A percentile compares a stretch with the other conserved stretches of the same genome.
phyloP scores from a whole-genome alignment of 495 filamentous ascomycete genomes.

The Neurospora hispaniola region DNA sequence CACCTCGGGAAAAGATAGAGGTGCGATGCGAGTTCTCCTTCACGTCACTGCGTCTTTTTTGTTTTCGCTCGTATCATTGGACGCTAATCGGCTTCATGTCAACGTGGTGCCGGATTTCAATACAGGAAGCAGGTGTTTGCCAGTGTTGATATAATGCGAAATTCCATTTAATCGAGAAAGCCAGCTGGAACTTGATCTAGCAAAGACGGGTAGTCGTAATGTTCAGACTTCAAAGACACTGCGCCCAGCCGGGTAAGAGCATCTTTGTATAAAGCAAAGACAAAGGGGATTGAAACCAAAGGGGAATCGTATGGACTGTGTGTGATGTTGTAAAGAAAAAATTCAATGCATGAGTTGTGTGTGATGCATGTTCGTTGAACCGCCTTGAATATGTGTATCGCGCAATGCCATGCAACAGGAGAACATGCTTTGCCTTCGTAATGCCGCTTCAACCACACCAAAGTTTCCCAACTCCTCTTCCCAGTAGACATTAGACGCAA shows the following conservation, averaged over 20 bases:
- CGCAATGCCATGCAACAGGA: constrained; percentile 23
- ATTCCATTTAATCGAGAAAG: background rate
- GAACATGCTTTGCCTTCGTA: constrained; percentile 15
- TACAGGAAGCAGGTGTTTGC: background rate
- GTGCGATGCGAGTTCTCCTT: background rate
- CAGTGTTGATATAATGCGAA: background rate
- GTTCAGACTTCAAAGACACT: background rate
- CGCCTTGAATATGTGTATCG: constrained; percentile 12
- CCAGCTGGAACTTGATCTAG: background rate
- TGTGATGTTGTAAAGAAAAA: background rate
- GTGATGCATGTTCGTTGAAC: background rate
- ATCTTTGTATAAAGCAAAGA: background rate
- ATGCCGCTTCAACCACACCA: constrained; percentile 11
- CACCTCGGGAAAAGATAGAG: background rate
- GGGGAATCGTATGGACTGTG: background rate
- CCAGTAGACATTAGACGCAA: constrained; percentile 24
- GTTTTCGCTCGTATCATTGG: background rate
- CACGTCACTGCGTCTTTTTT: background rate
- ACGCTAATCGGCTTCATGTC: background rate
- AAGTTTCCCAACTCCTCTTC: constrained; percentile 3
- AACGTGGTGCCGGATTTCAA: background rate
- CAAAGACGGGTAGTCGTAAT: background rate
- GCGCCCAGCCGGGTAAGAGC: background rate
- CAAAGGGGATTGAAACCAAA: background rate
- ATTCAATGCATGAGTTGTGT: background rate